Evolutionary conservation across 192 early-diverging fungal species (phyloP).

Genomic region (Backusella morwellensis): DNA sequence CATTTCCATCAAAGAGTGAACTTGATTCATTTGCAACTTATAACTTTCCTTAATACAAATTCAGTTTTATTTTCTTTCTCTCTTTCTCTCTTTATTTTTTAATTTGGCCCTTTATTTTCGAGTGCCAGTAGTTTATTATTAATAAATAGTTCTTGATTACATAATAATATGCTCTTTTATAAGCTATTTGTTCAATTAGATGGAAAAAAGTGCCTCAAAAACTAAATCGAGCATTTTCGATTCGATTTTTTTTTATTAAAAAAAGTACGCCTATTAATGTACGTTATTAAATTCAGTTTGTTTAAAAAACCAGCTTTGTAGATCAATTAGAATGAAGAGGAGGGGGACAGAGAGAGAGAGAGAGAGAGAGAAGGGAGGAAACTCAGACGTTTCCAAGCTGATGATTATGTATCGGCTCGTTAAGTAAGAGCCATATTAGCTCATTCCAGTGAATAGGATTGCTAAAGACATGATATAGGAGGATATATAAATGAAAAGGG

Average conservation of each 20-base stretch:
- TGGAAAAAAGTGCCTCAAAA: background rate
- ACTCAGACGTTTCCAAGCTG: background rate
- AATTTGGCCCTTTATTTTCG: background rate
- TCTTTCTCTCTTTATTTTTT: background rate
- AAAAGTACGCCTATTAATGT: background rate
- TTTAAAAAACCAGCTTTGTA: background rate
- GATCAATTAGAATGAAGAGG: background rate
- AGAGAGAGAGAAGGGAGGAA: background rate
- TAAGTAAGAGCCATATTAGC: background rate
- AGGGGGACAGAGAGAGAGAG: background rate
- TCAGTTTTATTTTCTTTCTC: background rate
- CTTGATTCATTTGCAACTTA: constrained; percentile 5
- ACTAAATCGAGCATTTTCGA: background rate
- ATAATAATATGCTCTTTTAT: background rate
- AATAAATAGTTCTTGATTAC: background rate
- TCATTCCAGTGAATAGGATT: background rate
- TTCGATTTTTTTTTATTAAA: background rate
- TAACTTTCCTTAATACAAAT: background rate
- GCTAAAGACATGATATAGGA: background rate
- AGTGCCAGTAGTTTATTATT: background rate
- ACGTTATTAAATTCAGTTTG: background rate
- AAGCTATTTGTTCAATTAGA: no score
- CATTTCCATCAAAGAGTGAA: background rate
- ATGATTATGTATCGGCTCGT: background rate
- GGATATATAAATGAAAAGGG: background rate